Percentiles rank a stretch among this genome's conserved stretches.
These are phyloP conservation scores for Zygoascus biomembranicola DNA, from an alignment of 805 yeast species.

Conservation along the genomic window DNA sequence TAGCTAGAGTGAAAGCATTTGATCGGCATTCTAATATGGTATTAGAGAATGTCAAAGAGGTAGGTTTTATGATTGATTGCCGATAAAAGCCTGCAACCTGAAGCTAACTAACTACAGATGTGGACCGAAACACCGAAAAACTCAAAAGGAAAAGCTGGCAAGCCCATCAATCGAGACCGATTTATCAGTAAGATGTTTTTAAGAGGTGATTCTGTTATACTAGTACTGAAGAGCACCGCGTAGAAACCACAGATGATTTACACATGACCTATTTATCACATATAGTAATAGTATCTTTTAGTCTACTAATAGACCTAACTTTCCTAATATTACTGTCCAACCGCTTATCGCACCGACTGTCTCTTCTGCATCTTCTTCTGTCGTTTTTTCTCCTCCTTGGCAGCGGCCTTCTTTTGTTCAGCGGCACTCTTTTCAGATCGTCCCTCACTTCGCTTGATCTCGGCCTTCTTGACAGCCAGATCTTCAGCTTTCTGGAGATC, in stretches of 20 bases:
- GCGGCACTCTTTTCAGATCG: conserved; percentile 60
- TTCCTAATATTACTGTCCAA: background rate
- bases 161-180: conserved; percentile 60
- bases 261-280: background rate
- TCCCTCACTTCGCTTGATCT: conserved; percentile 43
- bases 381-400: conserved; percentile 73
- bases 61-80: conserved; percentile 20
- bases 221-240: conserved; percentile 40
- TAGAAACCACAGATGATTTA: background rate
- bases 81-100: background rate
- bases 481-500: conserved; percentile 62
- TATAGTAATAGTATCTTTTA: background rate
- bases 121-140: conserved; percentile 60
- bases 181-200: conserved; percentile 84
- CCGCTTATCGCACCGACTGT: background rate
- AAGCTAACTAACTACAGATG: conserved; percentile 22
- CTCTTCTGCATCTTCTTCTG: conserved; percentile 48
- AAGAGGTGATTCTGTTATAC: conserved; percentile 92
- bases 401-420: conserved; percentile 70
- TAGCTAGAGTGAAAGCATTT: conserved; percentile 87
- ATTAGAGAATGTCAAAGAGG: conserved; percentile 83
- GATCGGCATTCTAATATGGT: conserved; percentile 95
- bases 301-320: background rate
- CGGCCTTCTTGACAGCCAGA: conserved; percentile 57
- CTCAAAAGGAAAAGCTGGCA: conserved; percentile 63